phyloP scores from a whole-genome alignment of 1,139 yeast species.

The Nadsonia commutata region DNA sequence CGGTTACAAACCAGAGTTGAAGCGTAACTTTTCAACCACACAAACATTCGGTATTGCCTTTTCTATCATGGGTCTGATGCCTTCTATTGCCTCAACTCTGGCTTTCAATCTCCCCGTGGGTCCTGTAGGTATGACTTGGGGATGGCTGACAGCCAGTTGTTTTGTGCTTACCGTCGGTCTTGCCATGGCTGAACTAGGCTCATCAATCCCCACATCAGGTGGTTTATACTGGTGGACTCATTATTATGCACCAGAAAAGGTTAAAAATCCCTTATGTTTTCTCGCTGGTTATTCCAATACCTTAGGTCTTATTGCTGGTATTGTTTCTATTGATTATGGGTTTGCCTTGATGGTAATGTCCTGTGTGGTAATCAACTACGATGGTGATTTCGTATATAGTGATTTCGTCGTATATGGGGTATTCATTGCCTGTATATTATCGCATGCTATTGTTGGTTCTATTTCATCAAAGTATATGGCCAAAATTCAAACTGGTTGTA shows the following conservation, averaged over 20 bases:
- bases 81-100: slow-evolving; percentile 38
- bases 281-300: slow-evolving; percentile 48
- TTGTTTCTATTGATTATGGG: slow-evolving; percentile 46
- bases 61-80: slow-evolving; percentile 56
- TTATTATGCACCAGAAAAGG: slow-evolving; percentile 36
- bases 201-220: slow-evolving; percentile 58
- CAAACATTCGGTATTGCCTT: slow-evolving; percentile 44
- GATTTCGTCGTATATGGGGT: slow-evolving; percentile 38
- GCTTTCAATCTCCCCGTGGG: slow-evolving; percentile 35
- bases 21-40: slow-evolving; percentile 48
- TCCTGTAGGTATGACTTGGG: slow-evolving; percentile 48
- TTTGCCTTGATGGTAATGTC: slow-evolving; percentile 40
- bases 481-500: slow-evolving; percentile 44
- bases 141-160: slow-evolving; percentile 42
- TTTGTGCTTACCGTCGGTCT: slow-evolving; percentile 36
- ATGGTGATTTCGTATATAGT: slow-evolving; percentile 35
- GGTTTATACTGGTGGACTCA: slow-evolving; percentile 45
- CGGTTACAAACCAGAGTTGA: slow-evolving; percentile 63
- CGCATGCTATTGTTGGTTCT: slow-evolving; percentile 34
- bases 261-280: slow-evolving; percentile 33
- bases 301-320: slow-evolving; percentile 41
- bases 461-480: slow-evolving; percentile 40
- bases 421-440: slow-evolving; percentile 35
- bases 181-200: slow-evolving; percentile 47
- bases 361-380: slow-evolving; percentile 33